Evolutionary conservation across 1,284 basidiomycete species (phyloP).

Genomic region (Leccinum huronense): DNA sequence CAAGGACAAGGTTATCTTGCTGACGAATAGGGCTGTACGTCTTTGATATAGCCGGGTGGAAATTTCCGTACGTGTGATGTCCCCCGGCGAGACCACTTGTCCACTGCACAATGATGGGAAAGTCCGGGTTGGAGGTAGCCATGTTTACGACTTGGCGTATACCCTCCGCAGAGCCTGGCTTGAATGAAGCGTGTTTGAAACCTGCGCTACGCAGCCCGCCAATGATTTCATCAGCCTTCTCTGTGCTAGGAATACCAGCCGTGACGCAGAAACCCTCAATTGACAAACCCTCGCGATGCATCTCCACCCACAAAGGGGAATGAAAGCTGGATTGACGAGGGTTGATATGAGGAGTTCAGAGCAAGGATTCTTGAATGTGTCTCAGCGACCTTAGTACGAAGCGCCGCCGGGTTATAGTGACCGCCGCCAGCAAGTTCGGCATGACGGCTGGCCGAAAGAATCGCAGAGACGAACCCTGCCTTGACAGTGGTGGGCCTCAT

Average conservation of each 20-base stretch:
- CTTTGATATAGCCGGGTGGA: constrained; percentile 92
- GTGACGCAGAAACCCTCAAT: constrained; percentile 98
- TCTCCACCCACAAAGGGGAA: constrained; percentile 95
- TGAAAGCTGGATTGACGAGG: constrained; percentile 97
- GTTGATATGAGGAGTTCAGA: constrained; percentile 97
- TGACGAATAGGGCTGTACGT: constrained; percentile 92
- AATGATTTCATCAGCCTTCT: constrained; percentile 94
- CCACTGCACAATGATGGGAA: constrained; percentile 98
- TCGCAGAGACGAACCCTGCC: constrained; percentile 87
- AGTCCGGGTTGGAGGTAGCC: constrained; percentile 90
- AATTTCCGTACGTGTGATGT: constrained; percentile 98
- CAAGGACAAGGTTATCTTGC: constrained; percentile 85
- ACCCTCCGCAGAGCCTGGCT: constrained; percentile 96
- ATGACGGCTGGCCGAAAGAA: constrained; percentile 93
- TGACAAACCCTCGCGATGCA: constrained; percentile 93
- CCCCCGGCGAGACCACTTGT: constrained; percentile 98
- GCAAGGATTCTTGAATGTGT: constrained; percentile 79
- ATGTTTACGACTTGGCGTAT: constrained; percentile 98
- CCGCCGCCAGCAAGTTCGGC: constrained; percentile 97
- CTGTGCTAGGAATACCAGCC: constrained; percentile 89
- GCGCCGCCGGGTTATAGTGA: constrained; percentile 88
- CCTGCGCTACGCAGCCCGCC: constrained; percentile 72
- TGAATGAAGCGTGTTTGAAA: constrained; percentile 96
- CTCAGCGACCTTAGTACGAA: constrained; percentile 77
- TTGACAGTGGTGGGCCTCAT: constrained; percentile 97